phyloP scores from a whole-genome alignment of 495 filamentous ascomycete genomes.

The Jackrogersella minutella region DNA sequence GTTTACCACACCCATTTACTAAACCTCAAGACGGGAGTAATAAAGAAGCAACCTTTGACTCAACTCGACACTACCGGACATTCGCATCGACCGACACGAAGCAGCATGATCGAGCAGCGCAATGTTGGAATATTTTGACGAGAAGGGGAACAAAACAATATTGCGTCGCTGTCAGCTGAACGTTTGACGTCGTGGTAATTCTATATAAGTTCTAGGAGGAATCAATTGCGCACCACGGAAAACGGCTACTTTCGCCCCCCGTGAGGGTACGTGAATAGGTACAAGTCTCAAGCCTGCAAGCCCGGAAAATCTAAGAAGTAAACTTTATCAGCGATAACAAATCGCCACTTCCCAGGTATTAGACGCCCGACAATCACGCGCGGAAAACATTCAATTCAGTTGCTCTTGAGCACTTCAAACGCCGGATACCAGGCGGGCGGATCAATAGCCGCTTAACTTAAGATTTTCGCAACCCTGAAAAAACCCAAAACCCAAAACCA shows the following conservation, averaged over 20 bases:
- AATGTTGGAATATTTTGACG: conserved; percentile 12
- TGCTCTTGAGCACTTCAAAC: background rate
- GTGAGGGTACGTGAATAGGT: conserved; percentile 7
- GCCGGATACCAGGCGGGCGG: background rate
- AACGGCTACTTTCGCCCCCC: background rate
- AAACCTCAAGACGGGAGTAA: background rate
- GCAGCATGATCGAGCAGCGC: conserved; percentile 9
- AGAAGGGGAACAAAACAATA: background rate
- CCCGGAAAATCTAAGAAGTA: background rate
- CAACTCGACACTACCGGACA: background rate
- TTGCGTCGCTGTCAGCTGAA: background rate
- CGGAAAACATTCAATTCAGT: background rate
- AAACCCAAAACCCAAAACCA: too few species aligned
- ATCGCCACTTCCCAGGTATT: conserved; percentile 14
- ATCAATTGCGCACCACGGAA: conserved; percentile 3
- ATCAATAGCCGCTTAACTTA: conserved; percentile 2
- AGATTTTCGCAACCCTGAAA: background rate
- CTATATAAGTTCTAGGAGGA: background rate
- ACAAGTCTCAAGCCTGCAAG: background rate
- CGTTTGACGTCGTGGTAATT: too few species aligned
- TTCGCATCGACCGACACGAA: background rate
- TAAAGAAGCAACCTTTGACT: background rate
- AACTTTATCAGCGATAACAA: conserved; percentile 24
- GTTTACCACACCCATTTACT: background rate
- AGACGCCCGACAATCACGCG: background rate